phyloP scores from a whole-genome alignment of 148 eudicot species.

The Selenicereus undatus region DNA sequence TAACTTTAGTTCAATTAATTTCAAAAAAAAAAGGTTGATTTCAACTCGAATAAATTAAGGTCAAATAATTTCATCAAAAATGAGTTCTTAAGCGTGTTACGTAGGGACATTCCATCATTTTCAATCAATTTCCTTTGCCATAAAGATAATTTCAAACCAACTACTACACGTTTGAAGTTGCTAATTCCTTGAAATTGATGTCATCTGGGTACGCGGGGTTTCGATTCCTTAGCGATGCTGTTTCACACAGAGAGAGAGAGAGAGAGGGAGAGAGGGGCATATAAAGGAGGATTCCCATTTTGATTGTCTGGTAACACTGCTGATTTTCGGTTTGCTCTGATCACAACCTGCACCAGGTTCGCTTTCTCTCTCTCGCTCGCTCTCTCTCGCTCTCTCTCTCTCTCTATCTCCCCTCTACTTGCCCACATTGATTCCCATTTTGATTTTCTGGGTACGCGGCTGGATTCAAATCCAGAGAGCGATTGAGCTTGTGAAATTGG shows the following conservation, averaged over 20 bases:
- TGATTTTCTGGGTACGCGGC: no score
- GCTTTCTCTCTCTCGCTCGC: conserved; percentile 1
- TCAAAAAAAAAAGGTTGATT: no score
- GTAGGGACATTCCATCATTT: no score
- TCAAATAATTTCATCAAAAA: no score
- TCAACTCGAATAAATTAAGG: no score
- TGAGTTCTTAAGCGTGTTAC: no score
- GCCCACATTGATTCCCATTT: neutral
- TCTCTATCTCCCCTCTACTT: neutral
- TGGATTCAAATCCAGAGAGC: conserved; percentile 2
- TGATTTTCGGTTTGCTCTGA: neutral
- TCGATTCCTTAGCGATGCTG: neutral
- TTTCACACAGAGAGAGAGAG: neutral
- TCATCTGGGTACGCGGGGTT: neutral
- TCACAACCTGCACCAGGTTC: neutral
- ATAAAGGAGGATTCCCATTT: neutral
- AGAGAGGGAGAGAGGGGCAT: neutral
- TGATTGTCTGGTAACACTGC: neutral
- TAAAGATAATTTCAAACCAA: neutral
- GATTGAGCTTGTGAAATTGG: neutral
- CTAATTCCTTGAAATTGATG: neutral
- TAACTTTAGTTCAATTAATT: no score
- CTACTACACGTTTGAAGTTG: neutral
- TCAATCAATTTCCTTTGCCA: no score
- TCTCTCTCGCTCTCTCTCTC: no score